Conservation (phyloP, 2,329 filamentous ascomycete species). For the Peltaster fructicola region DNA sequence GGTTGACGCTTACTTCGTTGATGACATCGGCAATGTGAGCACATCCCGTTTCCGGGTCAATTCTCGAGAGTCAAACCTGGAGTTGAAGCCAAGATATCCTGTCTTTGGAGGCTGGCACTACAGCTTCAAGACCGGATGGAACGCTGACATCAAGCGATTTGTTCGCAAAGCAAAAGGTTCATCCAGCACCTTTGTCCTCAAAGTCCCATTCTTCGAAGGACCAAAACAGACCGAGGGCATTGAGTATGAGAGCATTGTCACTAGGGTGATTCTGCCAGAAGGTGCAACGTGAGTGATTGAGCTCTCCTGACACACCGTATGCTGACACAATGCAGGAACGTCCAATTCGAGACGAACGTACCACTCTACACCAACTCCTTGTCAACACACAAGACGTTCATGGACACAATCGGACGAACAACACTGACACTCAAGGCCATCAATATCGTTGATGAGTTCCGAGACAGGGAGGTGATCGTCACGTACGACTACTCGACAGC, state of each 20-base stretch:
- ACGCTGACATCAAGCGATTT: constrained; percentile 63
- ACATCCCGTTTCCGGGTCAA: constrained; percentile 74
- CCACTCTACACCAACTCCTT: constrained; percentile 47
- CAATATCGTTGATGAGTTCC: constrained; percentile 80
- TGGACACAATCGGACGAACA: constrained; percentile 84
- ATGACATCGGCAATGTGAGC: constrained; percentile 92
- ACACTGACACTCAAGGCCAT: constrained; percentile 60
- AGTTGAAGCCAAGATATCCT: constrained; percentile 89
- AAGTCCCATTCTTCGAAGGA: constrained; percentile 83
- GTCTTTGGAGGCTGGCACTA: constrained; percentile 97
- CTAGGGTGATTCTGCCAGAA: constrained; percentile 78
- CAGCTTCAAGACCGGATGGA: constrained; percentile 92
- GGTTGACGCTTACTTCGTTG: constrained; percentile 80
- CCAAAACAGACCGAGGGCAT: constrained; percentile 73
- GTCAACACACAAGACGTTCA: constrained; percentile 66
- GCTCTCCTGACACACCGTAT: neutral
- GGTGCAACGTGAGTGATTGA: constrained; percentile 53
- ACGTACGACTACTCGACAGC: constrained; percentile 69
- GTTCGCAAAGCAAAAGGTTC: constrained; percentile 42
- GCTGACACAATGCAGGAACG: constrained; percentile 40
- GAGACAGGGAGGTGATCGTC: constrained; percentile 67
- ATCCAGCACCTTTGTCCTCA: constrained; percentile 62
- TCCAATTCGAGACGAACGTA: constrained; percentile 58
- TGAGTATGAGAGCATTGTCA: constrained; percentile 62
- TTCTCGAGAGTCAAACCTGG: constrained; percentile 48